Conservation (phyloP, 2,329 filamentous ascomycete genomes). For the Aspergillus awamori region DNA sequence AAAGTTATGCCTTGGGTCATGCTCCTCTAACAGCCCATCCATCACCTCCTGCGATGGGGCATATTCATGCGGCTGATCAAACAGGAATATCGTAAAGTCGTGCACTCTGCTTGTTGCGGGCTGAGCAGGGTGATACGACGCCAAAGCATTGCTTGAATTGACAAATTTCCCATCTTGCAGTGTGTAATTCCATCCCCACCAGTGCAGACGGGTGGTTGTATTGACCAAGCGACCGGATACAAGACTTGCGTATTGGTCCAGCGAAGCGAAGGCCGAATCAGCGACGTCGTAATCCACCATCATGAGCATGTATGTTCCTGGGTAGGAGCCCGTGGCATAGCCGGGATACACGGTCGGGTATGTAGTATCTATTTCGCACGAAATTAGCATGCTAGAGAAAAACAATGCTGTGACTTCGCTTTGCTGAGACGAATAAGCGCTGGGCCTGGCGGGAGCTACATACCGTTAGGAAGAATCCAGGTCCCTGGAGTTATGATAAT, state of each 20-base stretch:
- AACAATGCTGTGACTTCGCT: too few species aligned
- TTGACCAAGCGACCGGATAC: not conserved
- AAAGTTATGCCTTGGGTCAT: constrained; percentile 1
- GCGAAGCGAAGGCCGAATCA: not conserved
- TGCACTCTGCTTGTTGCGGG: not conserved
- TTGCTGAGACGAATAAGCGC: too few species aligned
- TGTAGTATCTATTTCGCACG: not conserved
- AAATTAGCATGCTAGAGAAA: not conserved
- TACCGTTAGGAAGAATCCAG: not conserved
- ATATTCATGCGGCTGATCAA: not conserved
- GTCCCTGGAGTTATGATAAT: not conserved
- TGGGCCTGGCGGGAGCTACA: not conserved
- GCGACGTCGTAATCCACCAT: not conserved
- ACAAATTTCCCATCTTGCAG: not conserved
- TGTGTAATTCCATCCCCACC: constrained; percentile 1
- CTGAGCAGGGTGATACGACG: not conserved
- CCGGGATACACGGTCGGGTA: not conserved
- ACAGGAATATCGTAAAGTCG: not conserved
- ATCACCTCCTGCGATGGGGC: not conserved
- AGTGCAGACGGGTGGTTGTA: not conserved
- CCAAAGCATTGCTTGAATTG: constrained; percentile 1
- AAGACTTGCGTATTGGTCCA: not conserved
- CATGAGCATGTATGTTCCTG: not conserved
- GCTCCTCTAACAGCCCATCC: not conserved
- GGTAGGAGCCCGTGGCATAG: not conserved